These are phyloP conservation scores for Cymbidium sinense DNA, from an alignment of 106 monocot species.

Conservation along the genomic window DNA sequence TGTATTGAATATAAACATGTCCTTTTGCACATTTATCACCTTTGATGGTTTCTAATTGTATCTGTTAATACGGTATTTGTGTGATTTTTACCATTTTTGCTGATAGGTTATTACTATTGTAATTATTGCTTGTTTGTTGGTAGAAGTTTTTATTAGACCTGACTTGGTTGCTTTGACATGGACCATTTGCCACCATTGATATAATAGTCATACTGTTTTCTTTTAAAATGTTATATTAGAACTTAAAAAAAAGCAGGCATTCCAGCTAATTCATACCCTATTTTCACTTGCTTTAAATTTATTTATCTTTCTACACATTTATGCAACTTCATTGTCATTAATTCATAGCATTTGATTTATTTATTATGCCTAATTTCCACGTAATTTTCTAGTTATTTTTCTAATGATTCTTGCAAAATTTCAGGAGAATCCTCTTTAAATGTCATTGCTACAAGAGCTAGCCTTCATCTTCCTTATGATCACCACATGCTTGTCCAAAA, in stretches of 20 bases:
- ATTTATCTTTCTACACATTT: not conserved
- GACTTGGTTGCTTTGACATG: too few relatives aligned
- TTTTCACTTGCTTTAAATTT: not conserved
- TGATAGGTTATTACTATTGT: too few relatives aligned
- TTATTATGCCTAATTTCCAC: not conserved
- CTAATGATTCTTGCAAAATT: not conserved
- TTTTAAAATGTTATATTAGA: not conserved
- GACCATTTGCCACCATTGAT: too few relatives aligned
- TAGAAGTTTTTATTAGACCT: too few relatives aligned
- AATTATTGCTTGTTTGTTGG: too few relatives aligned
- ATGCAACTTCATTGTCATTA: not conserved
- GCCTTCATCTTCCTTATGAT: constrained; percentile 82
- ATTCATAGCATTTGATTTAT: not conserved
- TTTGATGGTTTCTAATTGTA: too few relatives aligned
- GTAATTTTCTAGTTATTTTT: not conserved
- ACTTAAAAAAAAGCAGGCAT: not conserved
- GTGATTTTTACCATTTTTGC: too few relatives aligned
- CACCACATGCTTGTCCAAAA: constrained; percentile 90
- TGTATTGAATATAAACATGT: too few relatives aligned
- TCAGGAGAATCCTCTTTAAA: constrained; percentile 67
- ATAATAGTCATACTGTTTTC: not conserved
- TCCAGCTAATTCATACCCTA: not conserved
- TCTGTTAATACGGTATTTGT: too few relatives aligned
- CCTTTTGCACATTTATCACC: too few relatives aligned
- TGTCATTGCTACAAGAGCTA: constrained; percentile 65